Base-by-base conservation (phyloP, 129 eudicot genomes). In the Dittrichia graveolens region DNA sequence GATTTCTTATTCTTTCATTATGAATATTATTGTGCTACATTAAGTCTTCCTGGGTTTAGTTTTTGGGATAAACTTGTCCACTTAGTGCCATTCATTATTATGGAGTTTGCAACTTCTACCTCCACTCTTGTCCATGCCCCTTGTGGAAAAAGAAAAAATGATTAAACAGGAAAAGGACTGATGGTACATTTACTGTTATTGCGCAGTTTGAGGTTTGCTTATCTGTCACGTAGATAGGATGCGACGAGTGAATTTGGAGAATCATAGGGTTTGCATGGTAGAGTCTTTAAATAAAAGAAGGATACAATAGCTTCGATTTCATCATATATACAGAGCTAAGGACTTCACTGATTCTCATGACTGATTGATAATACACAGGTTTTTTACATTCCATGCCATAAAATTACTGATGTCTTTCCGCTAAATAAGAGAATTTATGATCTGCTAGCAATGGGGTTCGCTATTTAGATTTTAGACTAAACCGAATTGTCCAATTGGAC, bases 81-180 rank as follows among this genome's bases (percentile, higher is more conserved):
- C 15, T 62, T 74, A 39, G 61, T 74, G 7, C 16, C 62, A 16
- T 48, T 42, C 35, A 6, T 62, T 64, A 49, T 16, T 11, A 46
- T 45, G 59, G 12, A 9, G 60, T 44, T 43, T 43, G 67, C 14
- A 40, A 44, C 58, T 53, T 55, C 3, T 53, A 59, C 34, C 38
- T 44, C 67, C 56, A 57, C 63, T 40, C 41, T 71, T 70, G 24
- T 55, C 53, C 54, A 53, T 54, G 41, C 53, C 50, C 63, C 65
- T 13, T 40, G 41, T 15, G 10, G 42, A 41, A 15, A 55, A 31
- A 13, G 39, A 52, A 53, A 31, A 2, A 11, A 19, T 10, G 57
- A 66, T 19, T 56, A 19, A 55, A 45, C 65, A 19, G 40, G 19
- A 18, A 7, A 15, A 18, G 16, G 61, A 55, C 50, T 70, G 6